phyloP scores from a whole-genome alignment of 208 protist species.

The Leishmania guyanensis region DNA sequence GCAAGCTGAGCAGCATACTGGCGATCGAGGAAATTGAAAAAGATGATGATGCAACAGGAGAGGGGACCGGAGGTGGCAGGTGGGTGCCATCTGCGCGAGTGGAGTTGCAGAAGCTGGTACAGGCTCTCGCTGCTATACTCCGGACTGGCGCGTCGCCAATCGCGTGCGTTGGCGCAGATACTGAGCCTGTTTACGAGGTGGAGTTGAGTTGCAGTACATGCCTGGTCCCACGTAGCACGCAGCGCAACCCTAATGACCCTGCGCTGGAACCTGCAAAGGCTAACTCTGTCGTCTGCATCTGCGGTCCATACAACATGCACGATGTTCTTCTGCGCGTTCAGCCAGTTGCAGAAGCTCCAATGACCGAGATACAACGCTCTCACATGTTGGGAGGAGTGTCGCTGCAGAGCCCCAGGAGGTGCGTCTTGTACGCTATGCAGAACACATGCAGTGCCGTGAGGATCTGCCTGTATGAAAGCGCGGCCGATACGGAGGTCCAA shows the following conservation, averaged over 20 bases:
- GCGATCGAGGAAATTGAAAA: slow-evolving; percentile 26
- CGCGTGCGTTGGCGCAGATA: too few relatives aligned
- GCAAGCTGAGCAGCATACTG: background rate
- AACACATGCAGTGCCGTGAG: background rate
- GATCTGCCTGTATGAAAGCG: background rate
- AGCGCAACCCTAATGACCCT: background rate
- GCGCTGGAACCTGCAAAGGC: too few relatives aligned
- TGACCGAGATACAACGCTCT: background rate
- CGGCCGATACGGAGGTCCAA: background rate
- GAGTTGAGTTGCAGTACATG: slow-evolving; percentile 4
- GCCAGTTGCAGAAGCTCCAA: background rate
- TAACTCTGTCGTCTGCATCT: slow-evolving; percentile 5
- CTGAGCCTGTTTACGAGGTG: slow-evolving; percentile 16
- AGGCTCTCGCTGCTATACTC: slow-evolving; percentile 3
- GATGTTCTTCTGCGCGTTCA: slow-evolving; percentile 5
- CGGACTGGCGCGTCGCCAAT: background rate
- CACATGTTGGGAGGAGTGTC: background rate
- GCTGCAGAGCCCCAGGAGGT: background rate
- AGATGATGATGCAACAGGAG: slow-evolving; percentile 16
- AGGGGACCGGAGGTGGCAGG: background rate
- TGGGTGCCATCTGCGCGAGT: slow-evolving; percentile 1
- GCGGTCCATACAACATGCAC: slow-evolving; percentile 14
- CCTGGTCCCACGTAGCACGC: background rate
- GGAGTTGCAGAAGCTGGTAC: slow-evolving; percentile 23
- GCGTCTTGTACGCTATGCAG: background rate